Conservation (phyloP, 2,329 filamentous ascomycete species). For the Magnaporthiopsis poae region DNA sequence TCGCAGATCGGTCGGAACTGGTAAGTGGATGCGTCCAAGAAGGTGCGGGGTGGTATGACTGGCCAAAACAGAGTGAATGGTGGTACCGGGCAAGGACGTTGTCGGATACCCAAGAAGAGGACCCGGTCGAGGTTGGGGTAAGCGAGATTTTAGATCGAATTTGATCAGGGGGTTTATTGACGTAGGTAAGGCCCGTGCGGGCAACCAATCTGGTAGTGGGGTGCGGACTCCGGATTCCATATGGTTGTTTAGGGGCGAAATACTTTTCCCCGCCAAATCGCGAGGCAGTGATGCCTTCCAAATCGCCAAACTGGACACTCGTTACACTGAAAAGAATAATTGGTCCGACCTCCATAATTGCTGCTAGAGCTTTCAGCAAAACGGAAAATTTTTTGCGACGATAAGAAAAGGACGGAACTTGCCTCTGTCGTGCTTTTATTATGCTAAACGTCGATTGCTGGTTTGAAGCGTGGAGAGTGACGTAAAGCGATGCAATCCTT, state of each 20-base stretch:
- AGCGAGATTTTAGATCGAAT: background rate
- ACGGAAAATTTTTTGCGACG: too few species aligned
- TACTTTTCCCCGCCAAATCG: background rate
- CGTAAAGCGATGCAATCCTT: background rate
- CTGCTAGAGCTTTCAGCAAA: too few species aligned
- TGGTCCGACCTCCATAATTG: too few species aligned
- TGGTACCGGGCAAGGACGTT: background rate
- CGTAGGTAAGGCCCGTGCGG: background rate
- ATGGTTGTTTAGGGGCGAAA: background rate
- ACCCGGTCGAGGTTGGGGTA: background rate
- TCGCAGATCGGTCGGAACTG: background rate
- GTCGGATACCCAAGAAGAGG: slow-evolving; percentile 1
- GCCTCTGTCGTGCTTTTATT: too few species aligned
- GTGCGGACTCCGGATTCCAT: background rate
- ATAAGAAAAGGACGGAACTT: too few species aligned
- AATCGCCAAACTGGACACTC: too few species aligned
- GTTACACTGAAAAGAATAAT: too few species aligned
- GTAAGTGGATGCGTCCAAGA: background rate
- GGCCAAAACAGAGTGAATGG: background rate
- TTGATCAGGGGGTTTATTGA: background rate
- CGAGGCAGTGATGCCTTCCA: background rate
- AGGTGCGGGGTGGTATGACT: background rate
- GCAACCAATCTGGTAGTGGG: background rate
- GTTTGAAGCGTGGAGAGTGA: background rate
- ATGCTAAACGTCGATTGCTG: too few species aligned